These are phyloP conservation scores for Ciborinia camelliae DNA, from an alignment of 2,329 filamentous ascomycete genomes.

Conservation along the genomic window DNA sequence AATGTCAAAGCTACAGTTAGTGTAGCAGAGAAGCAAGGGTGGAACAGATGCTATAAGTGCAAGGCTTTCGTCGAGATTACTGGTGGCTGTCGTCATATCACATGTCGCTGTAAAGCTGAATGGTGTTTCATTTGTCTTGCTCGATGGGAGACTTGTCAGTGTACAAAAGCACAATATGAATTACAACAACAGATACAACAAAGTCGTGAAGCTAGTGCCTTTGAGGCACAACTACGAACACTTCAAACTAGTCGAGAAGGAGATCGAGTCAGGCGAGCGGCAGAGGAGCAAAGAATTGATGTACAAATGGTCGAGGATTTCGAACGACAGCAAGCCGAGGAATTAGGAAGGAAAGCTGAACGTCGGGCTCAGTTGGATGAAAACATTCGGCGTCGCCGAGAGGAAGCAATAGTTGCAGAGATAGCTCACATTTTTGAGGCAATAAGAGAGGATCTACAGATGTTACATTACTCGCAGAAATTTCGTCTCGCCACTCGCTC, in stretches of 20 bases:
- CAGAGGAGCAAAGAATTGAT: slow-evolving; percentile 43
- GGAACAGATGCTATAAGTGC: slow-evolving; percentile 70
- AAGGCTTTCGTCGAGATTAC: slow-evolving; percentile 70
- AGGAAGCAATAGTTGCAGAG: slow-evolving; percentile 42
- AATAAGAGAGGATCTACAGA: slow-evolving; percentile 40
- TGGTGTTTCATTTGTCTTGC: slow-evolving; percentile 80
- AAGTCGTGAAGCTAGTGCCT: slow-evolving; percentile 32
- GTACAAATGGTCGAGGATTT: slow-evolving; percentile 48
- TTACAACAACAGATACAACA: slow-evolving; percentile 42
- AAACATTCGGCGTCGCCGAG: slow-evolving; percentile 41
- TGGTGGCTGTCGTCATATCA: slow-evolving; percentile 84
- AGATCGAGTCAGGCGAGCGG: slow-evolving; percentile 14
- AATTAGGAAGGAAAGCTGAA: slow-evolving; percentile 39
- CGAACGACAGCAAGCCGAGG: slow-evolving; percentile 45
- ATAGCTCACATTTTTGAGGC: slow-evolving; percentile 42
- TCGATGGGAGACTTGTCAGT: slow-evolving; percentile 70
- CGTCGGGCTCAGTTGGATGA: slow-evolving; percentile 39
- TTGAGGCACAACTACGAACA: slow-evolving; percentile 22
- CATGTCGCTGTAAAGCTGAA: slow-evolving; percentile 73
- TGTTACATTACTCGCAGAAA: slow-evolving; percentile 45
- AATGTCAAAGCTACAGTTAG: slow-evolving; percentile 50
- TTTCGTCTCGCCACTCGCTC: slow-evolving; percentile 41
- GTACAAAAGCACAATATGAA: slow-evolving; percentile 46
- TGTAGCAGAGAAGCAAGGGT: slow-evolving; percentile 67
- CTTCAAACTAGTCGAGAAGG: slow-evolving; percentile 27